Conservation (phyloP, 2,329 filamentous ascomycete species). For the Macrophomina tecta region DNA sequence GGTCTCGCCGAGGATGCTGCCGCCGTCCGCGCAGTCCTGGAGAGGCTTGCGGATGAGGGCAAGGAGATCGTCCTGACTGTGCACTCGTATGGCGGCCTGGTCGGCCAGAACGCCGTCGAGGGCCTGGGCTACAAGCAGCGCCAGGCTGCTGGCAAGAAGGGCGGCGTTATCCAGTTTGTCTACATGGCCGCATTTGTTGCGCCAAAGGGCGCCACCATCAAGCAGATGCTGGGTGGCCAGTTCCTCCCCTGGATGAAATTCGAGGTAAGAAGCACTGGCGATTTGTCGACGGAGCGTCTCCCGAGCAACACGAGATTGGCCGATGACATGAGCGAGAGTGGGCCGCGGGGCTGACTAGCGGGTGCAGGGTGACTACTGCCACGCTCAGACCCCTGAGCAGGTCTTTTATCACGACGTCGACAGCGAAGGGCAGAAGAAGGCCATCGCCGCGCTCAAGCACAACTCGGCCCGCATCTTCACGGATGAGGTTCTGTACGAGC, state of each 20-base stretch:
- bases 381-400: constrained; percentile 15
- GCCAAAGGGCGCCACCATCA: constrained; percentile 42
- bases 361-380: constrained; percentile 17
- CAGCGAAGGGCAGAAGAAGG: constrained; percentile 5
- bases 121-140: constrained; percentile 45
- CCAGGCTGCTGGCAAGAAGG: constrained; percentile 42
- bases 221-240: constrained; percentile 37
- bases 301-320: not conserved
- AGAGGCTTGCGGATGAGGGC: constrained; percentile 43
- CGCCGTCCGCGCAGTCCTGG: constrained; percentile 40
- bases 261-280: constrained; percentile 31
- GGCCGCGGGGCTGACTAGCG: not conserved
- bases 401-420: constrained; percentile 29
- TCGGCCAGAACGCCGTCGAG: constrained; percentile 32
- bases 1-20: constrained; percentile 45
- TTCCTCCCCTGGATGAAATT: constrained; percentile 39
- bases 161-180: constrained; percentile 44
- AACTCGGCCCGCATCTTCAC: constrained; percentile 20
- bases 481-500: constrained; percentile 37
- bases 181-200: constrained; percentile 48
- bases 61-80: constrained; percentile 42
- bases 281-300: not conserved
- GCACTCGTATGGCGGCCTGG: constrained; percentile 46
- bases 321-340: not conserved
- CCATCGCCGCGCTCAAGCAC: constrained; percentile 19